Evolutionary conservation across 2,329 filamentous ascomycete genomes (phyloP), one percentile per base, ranked within the genome.

Genomic region (Phialophora chinensis): DNA sequence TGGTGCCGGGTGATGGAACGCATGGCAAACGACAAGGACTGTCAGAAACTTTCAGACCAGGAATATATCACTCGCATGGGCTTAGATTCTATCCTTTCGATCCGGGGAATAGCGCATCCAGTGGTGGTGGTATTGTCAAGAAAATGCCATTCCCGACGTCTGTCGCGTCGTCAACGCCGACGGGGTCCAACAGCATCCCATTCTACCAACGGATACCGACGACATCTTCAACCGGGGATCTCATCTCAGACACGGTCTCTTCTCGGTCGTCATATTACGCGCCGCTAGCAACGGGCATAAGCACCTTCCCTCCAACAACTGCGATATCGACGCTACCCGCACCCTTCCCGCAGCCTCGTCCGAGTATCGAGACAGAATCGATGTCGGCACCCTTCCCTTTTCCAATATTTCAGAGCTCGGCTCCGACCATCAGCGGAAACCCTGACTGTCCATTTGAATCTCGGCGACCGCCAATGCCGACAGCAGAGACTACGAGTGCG

Each of bases 291-390:
- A 12, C 49, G 6, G 20, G 44, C 23, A 54, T 65, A 1, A 56
- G 8, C 23, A 54, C 62, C 4, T 52, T 67, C 7, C 65, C 65
- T 44, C 65, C 65, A 8, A 64, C 61, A 17, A 67, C 65, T 7
- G 65, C 65, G 8, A 56, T 67, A 25, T 61, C 60, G 3, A 44
- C 27, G 12, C 14, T 23, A 7, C 60, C 12, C 7, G 29, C 17
- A 2, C 65, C 61, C 14, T 14, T 44, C 23, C 65, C 65, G 10
- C 31, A 62, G 7, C 52, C 60, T 20, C 23, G 23, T 14, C 60
- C 52, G 14, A 61, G 33, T 29, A 25, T 61, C 38, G 38, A 44
- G 38, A n/a, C 17, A 33, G 57, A 20, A 29, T 35, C 59, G 20
- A 31, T 14, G 23, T 56, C 63, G 10, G 27, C 50, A 14, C 12